Conservation (phyloP, 495 filamentous ascomycete species). For the Geopyxis carbonaria region DNA sequence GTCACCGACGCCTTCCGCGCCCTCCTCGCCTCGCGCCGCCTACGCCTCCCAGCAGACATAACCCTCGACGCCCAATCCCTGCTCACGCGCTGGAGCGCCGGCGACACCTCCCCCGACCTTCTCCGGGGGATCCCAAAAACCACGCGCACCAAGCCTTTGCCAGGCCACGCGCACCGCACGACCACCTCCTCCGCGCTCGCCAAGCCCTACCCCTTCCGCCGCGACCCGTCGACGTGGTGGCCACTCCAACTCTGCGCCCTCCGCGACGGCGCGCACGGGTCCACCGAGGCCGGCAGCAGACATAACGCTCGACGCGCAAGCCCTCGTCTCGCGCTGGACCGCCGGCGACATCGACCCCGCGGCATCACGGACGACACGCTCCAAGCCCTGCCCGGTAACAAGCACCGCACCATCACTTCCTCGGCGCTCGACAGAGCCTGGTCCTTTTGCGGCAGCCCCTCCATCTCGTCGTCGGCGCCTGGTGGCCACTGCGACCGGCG, state of each 20-base stretch:
- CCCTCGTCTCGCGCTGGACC: slow-evolving; percentile 25
- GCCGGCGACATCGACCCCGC: slow-evolving; percentile 30
- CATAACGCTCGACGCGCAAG: slow-evolving; percentile 11
- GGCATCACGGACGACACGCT: slow-evolving; percentile 17
- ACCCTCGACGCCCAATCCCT: slow-evolving; percentile 11
- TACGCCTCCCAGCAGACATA: slow-evolving; percentile 11
- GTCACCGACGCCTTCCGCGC: too few species aligned
- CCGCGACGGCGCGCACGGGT: slow-evolving; percentile 38
- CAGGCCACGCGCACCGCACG: background rate
- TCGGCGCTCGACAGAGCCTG: slow-evolving; percentile 25
- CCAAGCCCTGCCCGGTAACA: too few species aligned
- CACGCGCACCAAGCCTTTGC: background rate
- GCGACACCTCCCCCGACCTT: slow-evolving; percentile 30
- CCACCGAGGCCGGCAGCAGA: slow-evolving; percentile 27
- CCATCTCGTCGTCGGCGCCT: slow-evolving; percentile 40
- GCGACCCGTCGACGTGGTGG: slow-evolving; percentile 32
- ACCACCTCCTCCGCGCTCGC: slow-evolving; percentile 16
- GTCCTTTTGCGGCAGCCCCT: slow-evolving; percentile 12
- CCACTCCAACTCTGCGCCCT: slow-evolving; percentile 32
- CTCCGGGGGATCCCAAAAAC: slow-evolving; percentile 31
- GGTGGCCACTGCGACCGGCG: slow-evolving; percentile 30
- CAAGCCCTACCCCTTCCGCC: slow-evolving; percentile 17
- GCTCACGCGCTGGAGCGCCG: slow-evolving; percentile 25
- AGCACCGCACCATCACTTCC: background rate
- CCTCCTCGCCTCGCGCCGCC: too few species aligned